Percentiles rank a stretch among this genome's conserved stretches.
Conservation (phyloP, 164 flowering plant genomes). For the Warburgia ugandensis region DNA sequence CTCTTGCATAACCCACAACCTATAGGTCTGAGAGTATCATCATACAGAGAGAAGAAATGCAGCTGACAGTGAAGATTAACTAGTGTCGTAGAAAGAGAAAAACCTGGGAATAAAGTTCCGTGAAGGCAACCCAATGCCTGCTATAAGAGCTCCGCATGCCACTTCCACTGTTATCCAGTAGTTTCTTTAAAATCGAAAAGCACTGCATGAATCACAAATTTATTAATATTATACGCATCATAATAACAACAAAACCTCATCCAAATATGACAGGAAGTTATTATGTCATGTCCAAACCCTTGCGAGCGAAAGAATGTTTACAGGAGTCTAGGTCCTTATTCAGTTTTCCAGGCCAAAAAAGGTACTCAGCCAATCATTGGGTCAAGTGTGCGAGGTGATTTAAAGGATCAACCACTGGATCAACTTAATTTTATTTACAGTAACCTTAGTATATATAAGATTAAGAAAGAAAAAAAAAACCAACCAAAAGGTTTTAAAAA, state of each 20-base stretch:
- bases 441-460: too few species aligned
- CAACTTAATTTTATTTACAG: too few species aligned
- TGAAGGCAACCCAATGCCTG: conserved; percentile 64
- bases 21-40: conserved; percentile 17
- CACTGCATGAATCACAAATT: conserved; percentile 42
- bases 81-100: conserved; percentile 4
- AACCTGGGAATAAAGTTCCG: conserved; percentile 70
- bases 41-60: background rate
- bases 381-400: too few species aligned
- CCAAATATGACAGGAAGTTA: background rate
- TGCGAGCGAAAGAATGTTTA: background rate
- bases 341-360: too few species aligned
- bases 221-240: background rate
- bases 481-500: too few species aligned
- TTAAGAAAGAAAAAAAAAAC: too few species aligned
- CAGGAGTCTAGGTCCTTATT: too few species aligned
- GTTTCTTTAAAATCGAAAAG: conserved; percentile 47
- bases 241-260: background rate
- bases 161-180: conserved; percentile 47
- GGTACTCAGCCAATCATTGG: too few species aligned
- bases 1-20: conserved; percentile 50
- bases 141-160: conserved; percentile 38
- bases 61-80: background rate
- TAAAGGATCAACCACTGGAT: too few species aligned
- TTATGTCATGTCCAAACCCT: background rate